Evolutionary conservation across 495 filamentous ascomycete species (phyloP), one percentile per base, ranked within the genome.

Genomic region (Aspergillus asperescens): DNA sequence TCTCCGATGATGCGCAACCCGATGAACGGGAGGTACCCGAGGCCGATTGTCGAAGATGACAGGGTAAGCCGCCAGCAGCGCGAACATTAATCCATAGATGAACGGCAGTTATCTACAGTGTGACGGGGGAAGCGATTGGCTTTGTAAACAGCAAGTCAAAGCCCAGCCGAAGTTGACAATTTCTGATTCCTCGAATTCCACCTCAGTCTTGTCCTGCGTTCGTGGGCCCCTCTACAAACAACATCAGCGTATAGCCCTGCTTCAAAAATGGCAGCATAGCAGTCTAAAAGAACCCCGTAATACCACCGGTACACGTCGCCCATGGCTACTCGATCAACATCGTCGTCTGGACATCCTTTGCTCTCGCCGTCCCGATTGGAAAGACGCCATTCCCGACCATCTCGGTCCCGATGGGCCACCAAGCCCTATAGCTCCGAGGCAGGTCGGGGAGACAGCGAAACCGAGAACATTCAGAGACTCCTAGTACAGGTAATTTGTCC

Each of bases 371-470:
- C 2, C 64, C 75, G 48, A 84, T 71, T 0, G 71, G 67, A 52
- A 85, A 84, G 29, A 84, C 64, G 3, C 70, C 71, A 48, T 80
- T 81, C 6, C 72, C 59, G 34, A 79, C 62, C 31, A 78, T 63
- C 10, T 79, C 80, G n/a, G 72, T 48, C 19, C 77, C 72, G 5
- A 86, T 68, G 0, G 81, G 82, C 58, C 62, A 62, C 49, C 70
- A 74, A 28, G 7, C 90, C 90, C 54, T 80, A 81, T 27, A 95
- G 69, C 63, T 95, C 90, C 18, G 84, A 89, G 3, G 89, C 69
- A 19, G 0, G 77, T 66, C 6, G 81, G 82, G 7, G 79, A 80
- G 0, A 73, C 52, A 4, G 71, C 65, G 50, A 75, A 77, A 0
- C 74, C 80, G n/a, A 84, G 49, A 0, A 86, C 72, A 50, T 81